phyloP scores from a whole-genome alignment of 805 yeast genomes.

The Kuraishia cidri region DNA sequence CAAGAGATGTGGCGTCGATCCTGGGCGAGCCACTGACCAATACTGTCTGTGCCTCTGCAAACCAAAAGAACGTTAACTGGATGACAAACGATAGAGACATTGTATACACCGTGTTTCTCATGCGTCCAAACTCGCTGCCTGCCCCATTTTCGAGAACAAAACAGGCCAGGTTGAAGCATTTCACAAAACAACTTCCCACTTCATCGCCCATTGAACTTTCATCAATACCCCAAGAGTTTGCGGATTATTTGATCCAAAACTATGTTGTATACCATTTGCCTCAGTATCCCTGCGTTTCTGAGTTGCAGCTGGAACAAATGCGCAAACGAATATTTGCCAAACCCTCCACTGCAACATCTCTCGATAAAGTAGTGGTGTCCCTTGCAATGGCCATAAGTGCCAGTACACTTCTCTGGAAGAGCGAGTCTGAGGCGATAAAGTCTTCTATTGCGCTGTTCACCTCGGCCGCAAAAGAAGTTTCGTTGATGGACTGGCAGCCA shows the following conservation, averaged over 20 bases:
- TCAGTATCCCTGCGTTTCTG: conserved; percentile 4
- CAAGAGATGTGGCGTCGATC: no score
- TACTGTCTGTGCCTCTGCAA: no score
- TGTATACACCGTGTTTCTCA: no score
- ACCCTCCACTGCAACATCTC: neutral
- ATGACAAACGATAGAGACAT: no score
- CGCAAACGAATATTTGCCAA: neutral
- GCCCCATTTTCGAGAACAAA: no score
- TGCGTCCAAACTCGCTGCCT: no score
- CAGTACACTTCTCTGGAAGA: conserved; percentile 2
- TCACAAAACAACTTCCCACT: neutral
- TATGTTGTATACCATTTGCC: conserved; percentile 2
- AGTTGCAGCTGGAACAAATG: neutral
- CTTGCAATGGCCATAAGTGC: conserved; percentile 4
- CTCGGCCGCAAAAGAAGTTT: conserved; percentile 1
- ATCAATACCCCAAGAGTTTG: conserved; percentile 1
- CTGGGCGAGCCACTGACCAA: no score
- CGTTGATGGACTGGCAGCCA: conserved; percentile 2
- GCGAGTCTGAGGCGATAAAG: conserved; percentile 1
- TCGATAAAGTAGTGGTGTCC: conserved; percentile 2
- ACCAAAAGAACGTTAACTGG: no score
- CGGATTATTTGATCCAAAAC: conserved; percentile 2
- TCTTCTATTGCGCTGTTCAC: conserved; percentile 4
- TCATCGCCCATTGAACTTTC: conserved; percentile 1
- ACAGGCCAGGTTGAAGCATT: neutral